Percentiles rank a stretch among this genome's conserved stretches.
Evolutionary conservation across 2,329 filamentous ascomycete genomes (phyloP).

Genomic region (Metarhizium humberi): DNA sequence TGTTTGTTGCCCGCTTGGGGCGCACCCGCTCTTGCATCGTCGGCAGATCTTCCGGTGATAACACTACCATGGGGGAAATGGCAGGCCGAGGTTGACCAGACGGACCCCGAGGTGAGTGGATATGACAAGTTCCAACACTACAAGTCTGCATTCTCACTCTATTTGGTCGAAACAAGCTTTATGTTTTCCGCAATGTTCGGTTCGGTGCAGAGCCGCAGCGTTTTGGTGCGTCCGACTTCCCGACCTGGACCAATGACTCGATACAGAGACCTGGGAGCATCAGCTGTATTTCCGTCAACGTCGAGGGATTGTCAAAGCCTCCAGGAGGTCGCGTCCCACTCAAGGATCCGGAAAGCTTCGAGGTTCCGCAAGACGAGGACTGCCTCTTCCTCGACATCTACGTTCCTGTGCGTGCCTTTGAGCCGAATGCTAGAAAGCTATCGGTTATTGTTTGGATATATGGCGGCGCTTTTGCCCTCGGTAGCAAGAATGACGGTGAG

Average conservation of each 20-base stretch:
- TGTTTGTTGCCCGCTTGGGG: neutral
- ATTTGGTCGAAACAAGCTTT: neutral
- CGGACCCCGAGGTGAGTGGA: neutral
- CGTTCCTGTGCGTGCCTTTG: slow-evolving; percentile 32
- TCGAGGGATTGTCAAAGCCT: neutral
- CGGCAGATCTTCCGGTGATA: neutral
- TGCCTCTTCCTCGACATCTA: slow-evolving; percentile 42
- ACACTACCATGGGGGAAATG: neutral
- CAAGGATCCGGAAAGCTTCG: neutral
- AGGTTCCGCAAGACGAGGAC: slow-evolving; percentile 23
- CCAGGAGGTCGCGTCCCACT: neutral
- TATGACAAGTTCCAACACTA: too few relatives aligned
- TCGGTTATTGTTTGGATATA: slow-evolving; percentile 37
- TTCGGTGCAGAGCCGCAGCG: neutral
- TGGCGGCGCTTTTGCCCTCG: slow-evolving; percentile 35
- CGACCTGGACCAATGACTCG: neutral
- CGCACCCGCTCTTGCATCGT: neutral
- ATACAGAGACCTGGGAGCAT: neutral
- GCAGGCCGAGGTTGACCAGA: neutral
- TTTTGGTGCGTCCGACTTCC: neutral
- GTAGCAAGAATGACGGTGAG: slow-evolving; percentile 27
- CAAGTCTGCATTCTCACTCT: neutral
- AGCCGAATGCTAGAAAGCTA: slow-evolving; percentile 19
- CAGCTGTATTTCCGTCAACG: neutral
- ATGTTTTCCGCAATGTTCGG: neutral